Base-by-base conservation (phyloP, 306 rosid species). In the Rubus idaeus region DNA sequence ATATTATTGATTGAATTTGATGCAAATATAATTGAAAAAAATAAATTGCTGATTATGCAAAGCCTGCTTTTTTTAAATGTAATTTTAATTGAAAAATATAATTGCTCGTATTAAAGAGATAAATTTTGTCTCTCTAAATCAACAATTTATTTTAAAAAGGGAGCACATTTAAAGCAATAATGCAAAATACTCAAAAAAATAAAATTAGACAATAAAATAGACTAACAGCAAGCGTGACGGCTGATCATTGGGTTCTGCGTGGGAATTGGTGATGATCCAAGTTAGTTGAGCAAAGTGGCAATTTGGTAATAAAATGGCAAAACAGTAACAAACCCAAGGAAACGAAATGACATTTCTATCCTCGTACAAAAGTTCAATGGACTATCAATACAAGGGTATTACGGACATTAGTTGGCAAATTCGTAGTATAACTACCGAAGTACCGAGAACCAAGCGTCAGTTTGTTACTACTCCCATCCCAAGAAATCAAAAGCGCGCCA, bases 401-500 rank as follows among this genome's bases (percentile, higher is more conserved):
- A 26, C 40, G 42, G 23, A 40, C 4, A 23, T 13, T 13, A 0
- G 5, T 4, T 10, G 7, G 16, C 39, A 62, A 1, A 62, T 9
- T 2, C 17, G 44, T 13, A 5, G 10, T 35, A 62, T 62, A 62
- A 62, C 2, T 35, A 62, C 20, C 67, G 0, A 62, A 62, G 0
- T 35, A 62, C 20, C 67, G 0, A 30, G 42, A 11, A 8, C 68
- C 67, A 14, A 40, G 68, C 45, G 45, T 5, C 21, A 16, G 68
- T 35, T 63, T 63, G 68, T 63, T 63, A 37, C 46, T 2, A 16
- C 20, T 35, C 46, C n/a, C 68, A 62, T 5, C 10, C 68, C 68
- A 63, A 63, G 45, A 63, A 63, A 35, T 14, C 10, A 37, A 63
- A 61, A 63, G 68, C 68, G 68, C 20, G 68, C 68, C 68, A 63